Conservation (phyloP, 2,329 filamentous ascomycete genomes). For the Kalmusia sp. region DNA sequence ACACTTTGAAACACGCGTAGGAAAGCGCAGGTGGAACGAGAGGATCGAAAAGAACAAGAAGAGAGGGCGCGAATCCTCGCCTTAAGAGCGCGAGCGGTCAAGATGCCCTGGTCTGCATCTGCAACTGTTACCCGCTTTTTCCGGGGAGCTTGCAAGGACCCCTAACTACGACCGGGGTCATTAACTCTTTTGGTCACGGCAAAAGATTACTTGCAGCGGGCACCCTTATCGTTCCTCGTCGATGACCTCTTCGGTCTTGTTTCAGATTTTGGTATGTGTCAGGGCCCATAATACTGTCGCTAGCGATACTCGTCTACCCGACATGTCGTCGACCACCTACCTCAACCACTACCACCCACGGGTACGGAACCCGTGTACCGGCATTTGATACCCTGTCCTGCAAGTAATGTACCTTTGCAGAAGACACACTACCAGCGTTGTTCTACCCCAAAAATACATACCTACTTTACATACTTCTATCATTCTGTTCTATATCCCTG, state of each 20-base stretch:
- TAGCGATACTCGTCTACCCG: constrained; percentile 1
- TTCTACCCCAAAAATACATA: constrained; percentile 5
- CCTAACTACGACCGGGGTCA: constrained; percentile 41
- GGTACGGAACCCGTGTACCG: not conserved
- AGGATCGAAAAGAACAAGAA: constrained; percentile 53
- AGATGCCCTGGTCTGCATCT: constrained; percentile 33
- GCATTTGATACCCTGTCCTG: constrained; percentile 14
- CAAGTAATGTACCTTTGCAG: constrained; percentile 11
- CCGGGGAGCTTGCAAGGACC: constrained; percentile 40
- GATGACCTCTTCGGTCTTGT: constrained; percentile 23
- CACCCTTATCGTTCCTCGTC: constrained; percentile 17
- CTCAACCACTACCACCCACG: not conserved
- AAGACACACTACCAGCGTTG: not conserved
- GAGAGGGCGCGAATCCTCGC: constrained; percentile 45
- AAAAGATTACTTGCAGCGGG: constrained; percentile 27
- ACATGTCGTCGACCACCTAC: not conserved
- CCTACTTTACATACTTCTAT: not conserved
- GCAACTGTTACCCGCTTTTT: constrained; percentile 38
- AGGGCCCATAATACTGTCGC: constrained; percentile 17
- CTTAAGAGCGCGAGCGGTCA: constrained; percentile 41
- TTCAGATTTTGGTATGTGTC: constrained; percentile 34
- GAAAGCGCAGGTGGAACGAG: constrained; percentile 71
- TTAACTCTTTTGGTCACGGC: constrained; percentile 35
- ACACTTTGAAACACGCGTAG: constrained; percentile 87
- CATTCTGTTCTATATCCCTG: constrained; percentile 9